A percentile compares a stretch with the other conserved stretches of the same genome.
Conservation (phyloP, 106 monocot species). For the Dioscorea alata region DNA sequence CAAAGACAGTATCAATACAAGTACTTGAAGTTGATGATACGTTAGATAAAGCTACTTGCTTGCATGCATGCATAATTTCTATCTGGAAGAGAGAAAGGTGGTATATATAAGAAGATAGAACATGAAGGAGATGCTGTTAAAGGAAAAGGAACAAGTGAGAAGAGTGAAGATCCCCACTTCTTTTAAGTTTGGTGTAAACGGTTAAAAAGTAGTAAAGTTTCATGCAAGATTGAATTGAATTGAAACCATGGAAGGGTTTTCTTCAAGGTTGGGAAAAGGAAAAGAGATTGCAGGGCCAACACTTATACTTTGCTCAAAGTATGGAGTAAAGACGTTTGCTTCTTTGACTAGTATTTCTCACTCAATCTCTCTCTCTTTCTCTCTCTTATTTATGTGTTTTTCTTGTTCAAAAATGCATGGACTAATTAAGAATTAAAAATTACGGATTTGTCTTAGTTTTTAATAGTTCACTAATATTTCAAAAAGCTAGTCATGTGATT, state of each 20-base stretch:
- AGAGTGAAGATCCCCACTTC: background rate
- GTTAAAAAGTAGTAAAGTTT: background rate
- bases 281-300: background rate
- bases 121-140: background rate
- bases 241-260: no score
- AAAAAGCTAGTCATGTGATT: no score
- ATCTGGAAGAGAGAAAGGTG: background rate
- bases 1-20: no score
- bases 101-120: background rate
- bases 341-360: background rate
- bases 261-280: conserved; percentile 1
- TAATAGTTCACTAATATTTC: no score
- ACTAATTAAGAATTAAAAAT: no score
- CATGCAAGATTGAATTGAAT: no score
- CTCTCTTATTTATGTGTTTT: no score
- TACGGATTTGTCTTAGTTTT: no score
- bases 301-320: conserved; percentile 6
- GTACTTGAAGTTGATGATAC: no score
- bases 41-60: no score
- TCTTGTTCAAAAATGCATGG: no score
- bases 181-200: background rate
- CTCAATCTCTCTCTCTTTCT: background rate
- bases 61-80: background rate
- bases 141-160: background rate
- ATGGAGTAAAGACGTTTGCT: background rate